phyloP scores from a whole-genome alignment of 148 eudicot species.

The Rhododendron molle region DNA sequence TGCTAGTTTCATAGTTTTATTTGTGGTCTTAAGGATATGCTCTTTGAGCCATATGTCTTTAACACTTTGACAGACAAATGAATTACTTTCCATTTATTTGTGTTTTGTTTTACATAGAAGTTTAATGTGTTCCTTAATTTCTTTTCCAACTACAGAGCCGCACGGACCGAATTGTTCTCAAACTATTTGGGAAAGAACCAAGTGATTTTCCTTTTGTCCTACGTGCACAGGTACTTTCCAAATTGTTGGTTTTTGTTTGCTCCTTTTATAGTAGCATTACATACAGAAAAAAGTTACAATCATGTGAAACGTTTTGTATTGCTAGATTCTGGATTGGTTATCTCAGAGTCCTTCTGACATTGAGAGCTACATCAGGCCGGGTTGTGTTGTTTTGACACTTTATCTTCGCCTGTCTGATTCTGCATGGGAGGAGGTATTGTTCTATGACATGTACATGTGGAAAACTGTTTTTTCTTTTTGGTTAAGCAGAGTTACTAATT shows the following conservation, averaged over 20 bases:
- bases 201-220: constrained; percentile 58
- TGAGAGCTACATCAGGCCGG: constrained; percentile 89
- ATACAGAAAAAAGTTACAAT: background rate
- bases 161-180: constrained; percentile 74
- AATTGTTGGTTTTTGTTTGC: background rate
- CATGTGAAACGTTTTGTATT: background rate
- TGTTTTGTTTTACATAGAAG: background rate
- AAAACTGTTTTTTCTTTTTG: background rate
- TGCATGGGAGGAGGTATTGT: constrained; percentile 74
- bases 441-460: background rate
- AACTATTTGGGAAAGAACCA: constrained; percentile 84
- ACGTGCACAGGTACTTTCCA: constrained; percentile 52
- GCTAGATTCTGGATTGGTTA: constrained; percentile 72
- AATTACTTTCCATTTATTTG: background rate
- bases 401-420: constrained; percentile 60
- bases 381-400: constrained; percentile 72
- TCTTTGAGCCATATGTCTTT: background rate
- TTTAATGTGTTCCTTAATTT: background rate
- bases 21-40: background rate
- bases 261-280: background rate
- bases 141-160: constrained; percentile 36
- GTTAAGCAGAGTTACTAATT: background rate
- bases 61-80: background rate
- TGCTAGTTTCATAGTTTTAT: background rate
- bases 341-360: constrained; percentile 75